Evolutionary conservation across 257 asterid genomes (phyloP), one percentile per base, ranked within the genome.

Genomic region (Phtheirospermum japonicum): DNA sequence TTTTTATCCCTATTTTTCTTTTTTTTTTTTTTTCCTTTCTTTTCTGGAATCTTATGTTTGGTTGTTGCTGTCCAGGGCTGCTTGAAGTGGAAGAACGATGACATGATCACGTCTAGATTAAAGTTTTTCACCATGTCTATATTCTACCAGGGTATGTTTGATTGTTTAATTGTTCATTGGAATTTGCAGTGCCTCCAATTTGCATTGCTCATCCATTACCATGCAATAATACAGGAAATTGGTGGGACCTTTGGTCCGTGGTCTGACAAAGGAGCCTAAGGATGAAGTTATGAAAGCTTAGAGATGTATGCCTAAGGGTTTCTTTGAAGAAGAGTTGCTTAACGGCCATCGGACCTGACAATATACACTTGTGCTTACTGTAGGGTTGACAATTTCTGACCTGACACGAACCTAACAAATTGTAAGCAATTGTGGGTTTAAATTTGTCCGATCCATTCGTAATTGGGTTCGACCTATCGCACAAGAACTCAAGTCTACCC

Each of bases 211-310:
- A 72, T 59, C 30, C 39, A 18, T 43, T 64, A 33, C 59, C 65
- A 39, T 63, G 62, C 40, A 16, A 56, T 23, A 23, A 23, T 46
- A 30, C 77, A 76, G 74, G 65, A 63, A 31, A 33, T 37, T 36
- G 60, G 23, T 57, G 61, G 71, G 46, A 59, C 34, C 18, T 64
- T 61, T 61, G 57, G 56, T 17, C 37, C 33, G 9, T 19, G 28
- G 55, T 48, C 26, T 14, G 26, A 42, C 36, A 17, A 56, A 56
- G 6, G 6, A 10, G 45, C 56, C 28, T 12, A 12, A 42, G 39
- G 37, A 69, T 40, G 46, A 53, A 48, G 20, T 61, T 61, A 58
- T 16, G 18, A 37, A 54, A 32, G 23, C 20, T 59, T 70, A 53
- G 65, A 46, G 53, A 63, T 20, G 11, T 10, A 32, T 40, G 10